Evolutionary conservation across 1,284 basidiomycete species (phyloP).

Genomic region (Rhodotorula sp.): DNA sequence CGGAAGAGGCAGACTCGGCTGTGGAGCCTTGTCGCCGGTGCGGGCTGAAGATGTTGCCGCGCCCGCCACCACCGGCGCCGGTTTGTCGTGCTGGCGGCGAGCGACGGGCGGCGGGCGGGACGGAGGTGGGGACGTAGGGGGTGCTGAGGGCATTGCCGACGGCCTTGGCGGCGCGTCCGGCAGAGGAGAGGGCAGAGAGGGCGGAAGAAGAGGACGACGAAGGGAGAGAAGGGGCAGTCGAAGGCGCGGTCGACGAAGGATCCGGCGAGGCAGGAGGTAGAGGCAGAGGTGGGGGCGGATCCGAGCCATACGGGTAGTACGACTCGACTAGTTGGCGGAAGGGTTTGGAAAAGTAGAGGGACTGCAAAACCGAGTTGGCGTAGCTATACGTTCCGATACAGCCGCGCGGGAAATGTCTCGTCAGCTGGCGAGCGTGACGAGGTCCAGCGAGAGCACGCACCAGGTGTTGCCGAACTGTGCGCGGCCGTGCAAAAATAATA

Average conservation of each 20-base stretch:
- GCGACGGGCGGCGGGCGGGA: background rate
- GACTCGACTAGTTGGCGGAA: slow-evolving; percentile 74
- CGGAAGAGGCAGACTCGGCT: background rate
- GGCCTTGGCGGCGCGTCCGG: slow-evolving; percentile 2
- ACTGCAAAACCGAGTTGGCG: slow-evolving; percentile 95
- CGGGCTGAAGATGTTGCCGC: slow-evolving; percentile 18
- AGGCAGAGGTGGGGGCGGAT: slow-evolving; percentile 14
- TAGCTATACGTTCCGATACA: slow-evolving; percentile 62
- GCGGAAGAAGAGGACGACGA: slow-evolving; percentile 10
- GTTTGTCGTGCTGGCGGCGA: background rate
- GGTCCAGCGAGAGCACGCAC: slow-evolving; percentile 53
- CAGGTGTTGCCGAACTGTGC: slow-evolving; percentile 78
- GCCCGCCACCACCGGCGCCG: background rate
- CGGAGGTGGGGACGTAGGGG: slow-evolving; percentile 5
- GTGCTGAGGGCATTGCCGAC: slow-evolving; percentile 2
- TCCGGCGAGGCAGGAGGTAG: background rate
- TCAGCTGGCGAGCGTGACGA: slow-evolving; percentile 1
- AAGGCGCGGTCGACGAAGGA: background rate
- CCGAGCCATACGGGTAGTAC: slow-evolving; percentile 50
- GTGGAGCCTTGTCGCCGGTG: slow-evolving; percentile 5
- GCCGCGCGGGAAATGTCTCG: background rate
- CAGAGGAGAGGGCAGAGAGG: slow-evolving; percentile 4
- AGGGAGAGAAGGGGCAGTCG: background rate
- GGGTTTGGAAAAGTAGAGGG: slow-evolving; percentile 84
- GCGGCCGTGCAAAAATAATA: background rate